These are phyloP conservation scores for Eucalyptus sp. DNA, from an alignment of 345 rosid genomes.

Conservation along the genomic window DNA sequence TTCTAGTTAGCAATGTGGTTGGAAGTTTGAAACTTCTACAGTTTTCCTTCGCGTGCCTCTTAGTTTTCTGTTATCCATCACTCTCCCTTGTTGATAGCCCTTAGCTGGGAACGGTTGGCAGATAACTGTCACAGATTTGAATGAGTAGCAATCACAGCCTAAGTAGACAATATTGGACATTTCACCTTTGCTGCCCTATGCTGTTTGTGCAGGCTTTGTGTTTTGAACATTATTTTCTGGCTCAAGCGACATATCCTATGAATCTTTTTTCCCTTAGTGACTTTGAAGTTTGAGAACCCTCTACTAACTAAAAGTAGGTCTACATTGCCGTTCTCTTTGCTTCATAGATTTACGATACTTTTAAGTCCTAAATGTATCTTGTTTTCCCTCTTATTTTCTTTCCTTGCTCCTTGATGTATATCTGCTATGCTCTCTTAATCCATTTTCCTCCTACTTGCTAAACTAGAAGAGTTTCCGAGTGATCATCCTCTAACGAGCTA, in stretches of 20 bases:
- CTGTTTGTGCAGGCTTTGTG: background rate
- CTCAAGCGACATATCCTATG: background rate
- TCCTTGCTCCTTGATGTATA: background rate
- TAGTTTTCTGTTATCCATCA: background rate
- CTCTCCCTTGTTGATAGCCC: background rate
- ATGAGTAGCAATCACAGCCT: background rate
- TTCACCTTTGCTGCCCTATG: background rate
- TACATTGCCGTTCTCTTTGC: background rate
- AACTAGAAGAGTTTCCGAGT: background rate
- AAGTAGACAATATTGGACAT: background rate
- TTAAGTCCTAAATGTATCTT: background rate
- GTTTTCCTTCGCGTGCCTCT: background rate
- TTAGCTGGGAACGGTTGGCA: background rate
- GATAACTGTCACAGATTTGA: background rate
- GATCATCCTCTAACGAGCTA: background rate
- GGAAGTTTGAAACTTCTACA: background rate
- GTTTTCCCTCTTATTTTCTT: background rate
- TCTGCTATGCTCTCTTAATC: background rate
- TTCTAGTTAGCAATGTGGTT: background rate
- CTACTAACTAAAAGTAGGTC: background rate
- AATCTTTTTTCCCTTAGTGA: background rate
- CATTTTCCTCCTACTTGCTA: background rate
- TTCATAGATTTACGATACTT: background rate
- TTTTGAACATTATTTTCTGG: background rate
- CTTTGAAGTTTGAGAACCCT: background rate